Base-by-base conservation (phyloP, 345 rosid genomes). In the Boechera divaricarpa region DNA sequence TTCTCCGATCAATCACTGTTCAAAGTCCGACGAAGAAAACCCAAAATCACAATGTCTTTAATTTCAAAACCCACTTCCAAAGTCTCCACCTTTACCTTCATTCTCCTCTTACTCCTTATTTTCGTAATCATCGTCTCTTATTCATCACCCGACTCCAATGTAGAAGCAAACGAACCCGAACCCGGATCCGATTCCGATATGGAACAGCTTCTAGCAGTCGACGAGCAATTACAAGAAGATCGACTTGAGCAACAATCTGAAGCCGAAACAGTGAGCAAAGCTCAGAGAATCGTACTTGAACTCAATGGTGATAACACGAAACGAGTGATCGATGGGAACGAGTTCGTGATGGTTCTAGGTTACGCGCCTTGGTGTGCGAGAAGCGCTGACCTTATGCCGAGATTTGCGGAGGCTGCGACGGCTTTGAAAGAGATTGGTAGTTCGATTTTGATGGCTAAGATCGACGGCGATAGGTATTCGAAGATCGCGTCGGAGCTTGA, bases 331-430 rank as follows among this genome's bases (percentile, higher is more conserved):
- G 81, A 84, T 42, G 85, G 71, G 45, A 86, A 83, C 77, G 93
- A 89, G 82, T 86, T 59, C 77, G 95, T 91, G 28, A 44, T 93
- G 84, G 79, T 91, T 74, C 78, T 93, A 45, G 98, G 98, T 9
- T 93, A 91, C 58, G 94, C 97, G 1, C 96, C 98, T 36, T 93
- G 98, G 97, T 89, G 92, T 15, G 79, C 83, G 10, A 85, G 97
- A 51, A 88, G 98, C 79, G 98, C 98, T 24, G 98, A 93, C 78
- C 82, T 93, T 35, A 93, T 93, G 97, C 98, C 98, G 35, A 82
- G 82, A 45, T 93, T 88, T 35, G 89, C 93, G 42, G 93, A 91
- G 78, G 97, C 98, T 63, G 92, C 97, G 5, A 93, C 82, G 74
- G 70, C 64, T 78, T 86, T 93, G 67, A 88, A 83, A 75, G 98